Percentiles rank a stretch among this genome's conserved stretches.
These are phyloP conservation scores for Malus sieversii DNA, from an alignment of 306 rosid genomes.

Conservation along the genomic window DNA sequence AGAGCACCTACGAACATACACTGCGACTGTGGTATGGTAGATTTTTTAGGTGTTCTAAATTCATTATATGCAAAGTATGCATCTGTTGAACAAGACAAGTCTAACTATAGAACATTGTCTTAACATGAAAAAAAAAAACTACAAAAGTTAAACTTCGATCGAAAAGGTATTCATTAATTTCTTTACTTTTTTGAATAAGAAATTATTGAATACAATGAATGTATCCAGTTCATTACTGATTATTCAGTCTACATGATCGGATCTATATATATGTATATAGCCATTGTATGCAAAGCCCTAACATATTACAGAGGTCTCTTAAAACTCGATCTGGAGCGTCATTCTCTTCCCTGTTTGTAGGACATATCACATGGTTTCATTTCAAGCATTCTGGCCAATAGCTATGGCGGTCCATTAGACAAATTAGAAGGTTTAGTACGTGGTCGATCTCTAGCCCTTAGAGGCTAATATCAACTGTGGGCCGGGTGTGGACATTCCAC, in stretches of 20 bases:
- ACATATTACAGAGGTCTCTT: background rate
- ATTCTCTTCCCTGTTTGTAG: background rate
- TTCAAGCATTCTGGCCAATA: background rate
- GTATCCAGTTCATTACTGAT: background rate
- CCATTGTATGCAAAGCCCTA: background rate
- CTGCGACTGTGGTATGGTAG: no score
- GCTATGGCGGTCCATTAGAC: background rate
- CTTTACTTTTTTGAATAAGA: no score
- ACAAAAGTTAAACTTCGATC: no score
- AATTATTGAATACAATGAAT: background rate
- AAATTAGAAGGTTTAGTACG: background rate
- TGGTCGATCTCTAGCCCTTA: background rate
- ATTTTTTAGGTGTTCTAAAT: no score
- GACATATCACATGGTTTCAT: background rate
- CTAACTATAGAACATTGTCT: no score
- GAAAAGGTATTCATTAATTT: no score
- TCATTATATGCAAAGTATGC: no score
- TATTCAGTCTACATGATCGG: background rate
- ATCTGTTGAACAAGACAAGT: no score
- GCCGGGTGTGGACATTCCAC: background rate
- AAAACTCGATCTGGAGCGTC: background rate
- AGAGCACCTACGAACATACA: no score
- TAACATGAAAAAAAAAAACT: no score
- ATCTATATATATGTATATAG: background rate
- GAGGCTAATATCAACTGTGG: background rate